Conservation (phyloP, 805 yeast species). For the Monosporozyma siamensis region DNA sequence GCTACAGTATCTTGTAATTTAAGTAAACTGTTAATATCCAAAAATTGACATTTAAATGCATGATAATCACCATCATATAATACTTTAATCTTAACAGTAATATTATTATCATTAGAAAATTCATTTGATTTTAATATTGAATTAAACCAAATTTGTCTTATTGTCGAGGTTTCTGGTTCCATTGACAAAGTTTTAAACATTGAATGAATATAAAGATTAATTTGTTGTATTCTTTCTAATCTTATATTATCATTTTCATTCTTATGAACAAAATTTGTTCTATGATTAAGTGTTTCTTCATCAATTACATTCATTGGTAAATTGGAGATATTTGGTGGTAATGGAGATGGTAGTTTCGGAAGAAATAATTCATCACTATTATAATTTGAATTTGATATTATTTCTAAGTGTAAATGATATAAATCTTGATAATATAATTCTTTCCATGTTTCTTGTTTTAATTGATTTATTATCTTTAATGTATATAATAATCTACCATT, state of each 20-base stretch:
- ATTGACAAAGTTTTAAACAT: neutral
- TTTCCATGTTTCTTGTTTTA: conserved; percentile 8
- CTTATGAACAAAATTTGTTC: neutral
- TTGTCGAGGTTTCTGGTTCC: neutral
- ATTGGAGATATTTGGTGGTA: neutral
- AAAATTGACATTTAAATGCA: conserved; percentile 12
- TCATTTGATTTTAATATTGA: conserved; percentile 7
- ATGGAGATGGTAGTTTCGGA: conserved; percentile 12
- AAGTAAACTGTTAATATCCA: conserved; percentile 9
- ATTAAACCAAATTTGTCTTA: conserved; percentile 4
- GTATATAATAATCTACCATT: conserved; percentile 14
- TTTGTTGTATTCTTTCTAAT: conserved; percentile 8
- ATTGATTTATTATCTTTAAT: conserved; percentile 8
- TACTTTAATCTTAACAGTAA: conserved; percentile 15
- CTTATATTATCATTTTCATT: neutral
- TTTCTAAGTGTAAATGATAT: conserved; percentile 15
- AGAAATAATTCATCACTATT: conserved; percentile 1
- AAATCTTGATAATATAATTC: conserved; percentile 17
- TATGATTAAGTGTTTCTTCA: neutral
- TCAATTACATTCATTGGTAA: neutral
- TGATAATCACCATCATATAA: conserved; percentile 16
- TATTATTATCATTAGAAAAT: neutral
- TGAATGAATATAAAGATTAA: conserved; percentile 7
- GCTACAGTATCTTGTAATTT: conserved; percentile 7
- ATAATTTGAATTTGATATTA: conserved; percentile 5